Percentiles rank a stretch among this genome's conserved stretches.
phyloP scores from a whole-genome alignment of 169 alveolate species.

The Theileria annulata region DNA sequence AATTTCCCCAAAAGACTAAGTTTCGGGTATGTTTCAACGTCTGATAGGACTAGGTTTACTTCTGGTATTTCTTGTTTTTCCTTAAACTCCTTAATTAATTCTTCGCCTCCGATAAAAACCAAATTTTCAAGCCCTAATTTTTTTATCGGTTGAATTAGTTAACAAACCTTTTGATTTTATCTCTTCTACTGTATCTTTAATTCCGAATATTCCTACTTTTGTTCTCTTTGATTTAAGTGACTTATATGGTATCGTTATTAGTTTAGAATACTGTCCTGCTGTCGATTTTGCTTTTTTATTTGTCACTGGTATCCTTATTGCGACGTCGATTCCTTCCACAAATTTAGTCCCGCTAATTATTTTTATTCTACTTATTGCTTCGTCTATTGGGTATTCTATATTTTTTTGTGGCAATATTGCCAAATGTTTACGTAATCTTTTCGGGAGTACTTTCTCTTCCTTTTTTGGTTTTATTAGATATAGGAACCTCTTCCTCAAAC shows the following conservation, averaged over 20 bases:
- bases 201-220: slow-evolving; percentile 57
- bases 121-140: slow-evolving; percentile 23
- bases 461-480: slow-evolving; percentile 24
- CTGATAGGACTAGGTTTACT: slow-evolving; percentile 70
- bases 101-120: slow-evolving; percentile 57
- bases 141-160: too few species aligned
- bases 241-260: slow-evolving; percentile 60
- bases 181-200: slow-evolving; percentile 38
- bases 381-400: slow-evolving; percentile 55
- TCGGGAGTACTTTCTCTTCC: slow-evolving; percentile 26
- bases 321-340: slow-evolving; percentile 64
- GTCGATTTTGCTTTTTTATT: slow-evolving; percentile 44
- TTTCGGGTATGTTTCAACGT: slow-evolving; percentile 71
- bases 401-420: slow-evolving; percentile 50
- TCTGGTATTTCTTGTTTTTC: slow-evolving; percentile 56
- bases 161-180: slow-evolving; percentile 33
- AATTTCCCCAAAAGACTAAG: slow-evolving; percentile 67
- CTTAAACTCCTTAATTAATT: slow-evolving; percentile 50
- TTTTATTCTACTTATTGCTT: slow-evolving; percentile 62
- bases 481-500: background rate
- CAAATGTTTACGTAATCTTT: slow-evolving; percentile 22
- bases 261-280: slow-evolving; percentile 52
- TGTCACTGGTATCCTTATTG: slow-evolving; percentile 59
- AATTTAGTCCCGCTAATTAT: slow-evolving; percentile 52
- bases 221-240: slow-evolving; percentile 64